Base-by-base conservation (phyloP, 352 stramenopile genomes). In the Globisporangium cylindrosporum region DNA sequence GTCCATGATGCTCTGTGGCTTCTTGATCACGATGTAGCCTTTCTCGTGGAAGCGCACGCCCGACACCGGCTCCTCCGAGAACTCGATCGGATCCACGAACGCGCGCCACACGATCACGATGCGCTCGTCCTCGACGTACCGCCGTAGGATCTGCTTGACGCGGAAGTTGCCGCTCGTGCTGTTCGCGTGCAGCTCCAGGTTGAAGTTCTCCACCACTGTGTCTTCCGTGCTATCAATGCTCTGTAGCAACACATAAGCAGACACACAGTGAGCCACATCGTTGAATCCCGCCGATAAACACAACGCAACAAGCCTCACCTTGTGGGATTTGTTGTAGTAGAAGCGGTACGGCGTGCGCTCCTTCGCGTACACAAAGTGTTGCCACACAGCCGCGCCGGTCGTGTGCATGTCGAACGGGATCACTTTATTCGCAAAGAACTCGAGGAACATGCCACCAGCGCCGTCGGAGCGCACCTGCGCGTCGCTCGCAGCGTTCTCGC, bases 81-180 rank as follows among this genome's bases (percentile, higher is more conserved):
- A 80, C 62, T 84, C 75, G 46, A 82, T 61, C 7, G 83, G 81
- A 14, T 84, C 66, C 61, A 88, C 78, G 64, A 74, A 77, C 24
- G 83, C 73, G 24, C 77, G 78, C 80, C 81, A 91, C 3, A 89
- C 75, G 22, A 90, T 79, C 49, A 91, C 63, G 51, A 88, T 72
- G 56, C 83, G 81, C 29, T 88, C 76, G n/a, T 76, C 34, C 62
- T 90, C 81, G 7, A 86, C 74, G 71, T 85, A 89, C 4, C 83
- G 80, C 2, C 79, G 79, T n/a, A 88, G 55, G 61, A 91, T 78
- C 56, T 90, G 79, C 66, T 88, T 80, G 25, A 88, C 77, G 15
- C 74, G 75, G 59, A 90, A 83, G 53, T 82, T 70, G 1, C 76
- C 80, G 29, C 71, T 75, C 25, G 73, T 89, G 67, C 78, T 80